Evolutionary conservation across 805 yeast species (phyloP).

Genomic region (Cyberlindnera xylosilytica): DNA sequence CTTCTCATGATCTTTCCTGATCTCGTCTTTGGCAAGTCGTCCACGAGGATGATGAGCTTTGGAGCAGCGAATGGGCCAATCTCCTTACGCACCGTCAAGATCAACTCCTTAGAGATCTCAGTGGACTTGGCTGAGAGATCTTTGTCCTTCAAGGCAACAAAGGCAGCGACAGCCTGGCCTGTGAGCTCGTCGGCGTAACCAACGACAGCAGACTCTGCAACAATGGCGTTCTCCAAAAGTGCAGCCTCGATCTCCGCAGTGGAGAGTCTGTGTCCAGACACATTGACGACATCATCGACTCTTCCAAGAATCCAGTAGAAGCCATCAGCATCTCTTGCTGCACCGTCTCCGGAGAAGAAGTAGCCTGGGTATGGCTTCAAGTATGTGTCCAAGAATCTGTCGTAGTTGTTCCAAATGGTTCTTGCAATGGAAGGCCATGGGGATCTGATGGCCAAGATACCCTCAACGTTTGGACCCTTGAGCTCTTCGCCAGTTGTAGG

Average conservation of each 20-base stretch:
- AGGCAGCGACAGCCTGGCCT: slow-evolving; percentile 84
- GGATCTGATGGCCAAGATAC: slow-evolving; percentile 67
- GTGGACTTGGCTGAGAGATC: slow-evolving; percentile 26
- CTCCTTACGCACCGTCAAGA: slow-evolving; percentile 70
- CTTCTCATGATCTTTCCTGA: slow-evolving; percentile 88
- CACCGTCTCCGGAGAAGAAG: slow-evolving; percentile 89
- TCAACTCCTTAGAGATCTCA: slow-evolving; percentile 55
- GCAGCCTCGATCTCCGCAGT: slow-evolving; percentile 89
- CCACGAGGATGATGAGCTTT: slow-evolving; percentile 65
- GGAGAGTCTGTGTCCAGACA: slow-evolving; percentile 83
- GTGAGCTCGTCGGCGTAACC: slow-evolving; percentile 82
- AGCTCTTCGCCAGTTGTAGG: slow-evolving; percentile 72
- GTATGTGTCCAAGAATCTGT: slow-evolving; percentile 76
- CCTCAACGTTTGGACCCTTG: slow-evolving; percentile 69
- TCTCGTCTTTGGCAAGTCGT: slow-evolving; percentile 82
- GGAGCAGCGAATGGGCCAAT: slow-evolving; percentile 90
- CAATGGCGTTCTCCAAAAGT: slow-evolving; percentile 63
- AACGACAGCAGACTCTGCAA: slow-evolving; percentile 79
- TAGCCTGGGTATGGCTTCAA: slow-evolving; percentile 77
- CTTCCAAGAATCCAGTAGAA: slow-evolving; percentile 84
- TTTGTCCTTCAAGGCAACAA: slow-evolving; percentile 63
- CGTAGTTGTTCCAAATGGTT: slow-evolving; percentile 75
- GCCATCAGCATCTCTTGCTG: slow-evolving; percentile 81
- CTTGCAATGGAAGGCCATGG: slow-evolving; percentile 89
- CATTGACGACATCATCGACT: slow-evolving; percentile 87